Evolutionary conservation across 1,139 yeast genomes (phyloP).

Genomic region (Hyphopichia khmerensis): DNA sequence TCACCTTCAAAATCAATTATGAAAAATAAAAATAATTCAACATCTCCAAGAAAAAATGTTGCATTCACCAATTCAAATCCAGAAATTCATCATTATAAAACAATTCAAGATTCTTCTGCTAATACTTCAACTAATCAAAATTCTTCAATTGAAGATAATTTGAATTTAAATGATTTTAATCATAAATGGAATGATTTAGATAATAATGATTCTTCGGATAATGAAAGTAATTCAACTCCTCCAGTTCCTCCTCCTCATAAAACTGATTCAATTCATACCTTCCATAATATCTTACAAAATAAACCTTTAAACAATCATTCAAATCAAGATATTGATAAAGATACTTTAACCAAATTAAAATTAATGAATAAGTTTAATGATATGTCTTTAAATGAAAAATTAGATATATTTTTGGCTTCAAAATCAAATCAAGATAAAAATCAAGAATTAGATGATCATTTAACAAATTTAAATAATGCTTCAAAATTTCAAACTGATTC

Average conservation of each 20-base stretch:
- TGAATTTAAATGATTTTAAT: conserved; percentile 7
- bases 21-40: conserved; percentile 25
- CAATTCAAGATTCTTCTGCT: background rate
- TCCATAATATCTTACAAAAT: background rate
- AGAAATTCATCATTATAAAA: conserved; percentile 35
- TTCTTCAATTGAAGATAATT: conserved; percentile 2
- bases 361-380: conserved; percentile 23
- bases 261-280: conserved; percentile 6
- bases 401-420: conserved; percentile 31
- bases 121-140: conserved; percentile 8
- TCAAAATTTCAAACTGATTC: conserved; percentile 26
- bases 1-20: conserved; percentile 45
- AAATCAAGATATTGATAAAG: conserved; percentile 21
- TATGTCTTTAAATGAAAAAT: conserved; percentile 39
- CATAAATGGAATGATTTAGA: conserved; percentile 28
- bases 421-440: conserved; percentile 6
- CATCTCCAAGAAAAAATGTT: conserved; percentile 37
- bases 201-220: conserved; percentile 14
- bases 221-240: conserved; percentile 23
- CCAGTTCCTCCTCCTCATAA: conserved; percentile 32
- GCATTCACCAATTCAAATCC: conserved; percentile 36
- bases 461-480: conserved; percentile 30
- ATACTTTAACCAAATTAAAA: conserved; percentile 22
- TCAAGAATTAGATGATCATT: conserved; percentile 35
- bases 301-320: conserved; percentile 2